These are phyloP conservation scores for Trichopus zeylanicus DNA, from an alignment of 116 monocot species.

Conservation along the genomic window DNA sequence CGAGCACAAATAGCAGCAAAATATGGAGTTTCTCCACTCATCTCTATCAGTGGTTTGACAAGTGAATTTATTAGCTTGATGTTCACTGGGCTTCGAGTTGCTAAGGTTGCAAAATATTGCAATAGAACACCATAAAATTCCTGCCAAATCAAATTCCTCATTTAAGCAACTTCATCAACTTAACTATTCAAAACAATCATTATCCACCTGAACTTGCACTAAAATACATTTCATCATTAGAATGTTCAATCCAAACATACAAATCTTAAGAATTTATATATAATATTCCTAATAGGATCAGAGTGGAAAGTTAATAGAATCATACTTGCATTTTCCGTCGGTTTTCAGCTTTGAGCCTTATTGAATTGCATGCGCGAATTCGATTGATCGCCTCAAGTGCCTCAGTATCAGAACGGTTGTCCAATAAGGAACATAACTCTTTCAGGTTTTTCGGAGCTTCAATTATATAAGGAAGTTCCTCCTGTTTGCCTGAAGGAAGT, in stretches of 20 bases:
- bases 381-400: constrained; percentile 72
- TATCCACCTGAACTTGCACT: too few relatives aligned
- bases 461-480: constrained; percentile 76
- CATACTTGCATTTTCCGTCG: constrained; percentile 87
- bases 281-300: too few relatives aligned
- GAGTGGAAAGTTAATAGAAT: too few relatives aligned
- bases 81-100: constrained; percentile 46
- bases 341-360: constrained; percentile 67
- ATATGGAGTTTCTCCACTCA: constrained; percentile 79
- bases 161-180: neutral
- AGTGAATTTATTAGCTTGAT: constrained; percentile 56
- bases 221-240: too few relatives aligned
- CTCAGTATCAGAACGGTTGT: constrained; percentile 53
- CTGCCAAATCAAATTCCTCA: constrained; percentile 30
- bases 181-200: neutral
- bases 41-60: constrained; percentile 84
- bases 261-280: too few relatives aligned
- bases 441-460: constrained; percentile 63
- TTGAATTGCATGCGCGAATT: constrained; percentile 78
- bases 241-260: too few relatives aligned
- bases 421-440: constrained; percentile 63
- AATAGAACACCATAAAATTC: constrained; percentile 86
- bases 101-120: constrained; percentile 77
- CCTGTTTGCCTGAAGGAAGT: constrained; percentile 21
- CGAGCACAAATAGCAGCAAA: constrained; percentile 90